Percentiles rank a stretch among this genome's conserved stretches.
Evolutionary conservation across 140 eudicot genomes (phyloP).

Genomic region (Anethum foeniculum): DNA sequence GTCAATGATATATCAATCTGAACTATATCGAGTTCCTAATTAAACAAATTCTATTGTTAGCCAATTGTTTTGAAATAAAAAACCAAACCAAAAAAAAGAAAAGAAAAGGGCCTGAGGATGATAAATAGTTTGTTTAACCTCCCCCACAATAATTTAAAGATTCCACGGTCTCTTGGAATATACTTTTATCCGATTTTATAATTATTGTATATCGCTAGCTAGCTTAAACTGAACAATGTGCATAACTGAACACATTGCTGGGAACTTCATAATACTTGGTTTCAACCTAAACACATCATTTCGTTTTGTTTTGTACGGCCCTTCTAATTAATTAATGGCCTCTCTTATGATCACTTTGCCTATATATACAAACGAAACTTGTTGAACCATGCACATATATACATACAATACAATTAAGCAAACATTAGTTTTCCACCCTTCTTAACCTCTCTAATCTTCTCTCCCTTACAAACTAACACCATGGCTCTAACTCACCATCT

Average conservation of each 20-base stretch:
- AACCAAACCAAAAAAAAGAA: too few relatives aligned
- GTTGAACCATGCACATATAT: background rate
- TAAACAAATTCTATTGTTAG: too few relatives aligned
- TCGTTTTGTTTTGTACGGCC: background rate
- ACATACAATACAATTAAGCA: background rate
- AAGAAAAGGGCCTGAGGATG: too few relatives aligned
- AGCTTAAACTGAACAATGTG: background rate
- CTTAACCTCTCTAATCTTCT: background rate
- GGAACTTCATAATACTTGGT: background rate
- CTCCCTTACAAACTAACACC: background rate
- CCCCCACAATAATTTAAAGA: background rate
- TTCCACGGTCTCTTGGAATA: background rate
- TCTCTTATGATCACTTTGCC: background rate
- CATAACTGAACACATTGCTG: background rate
- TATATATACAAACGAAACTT: background rate
- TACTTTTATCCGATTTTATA: background rate
- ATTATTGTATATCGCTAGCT: background rate
- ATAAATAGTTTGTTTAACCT: too few relatives aligned
- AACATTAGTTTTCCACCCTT: background rate
- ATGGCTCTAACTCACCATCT: background rate
- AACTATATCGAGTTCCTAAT: too few relatives aligned
- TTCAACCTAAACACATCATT: background rate
- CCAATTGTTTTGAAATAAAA: too few relatives aligned
- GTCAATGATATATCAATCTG: too few relatives aligned
- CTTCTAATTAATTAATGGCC: background rate